Evolutionary conservation across 805 yeast genomes (phyloP).

Genomic region (Starmerella roubikii): DNA sequence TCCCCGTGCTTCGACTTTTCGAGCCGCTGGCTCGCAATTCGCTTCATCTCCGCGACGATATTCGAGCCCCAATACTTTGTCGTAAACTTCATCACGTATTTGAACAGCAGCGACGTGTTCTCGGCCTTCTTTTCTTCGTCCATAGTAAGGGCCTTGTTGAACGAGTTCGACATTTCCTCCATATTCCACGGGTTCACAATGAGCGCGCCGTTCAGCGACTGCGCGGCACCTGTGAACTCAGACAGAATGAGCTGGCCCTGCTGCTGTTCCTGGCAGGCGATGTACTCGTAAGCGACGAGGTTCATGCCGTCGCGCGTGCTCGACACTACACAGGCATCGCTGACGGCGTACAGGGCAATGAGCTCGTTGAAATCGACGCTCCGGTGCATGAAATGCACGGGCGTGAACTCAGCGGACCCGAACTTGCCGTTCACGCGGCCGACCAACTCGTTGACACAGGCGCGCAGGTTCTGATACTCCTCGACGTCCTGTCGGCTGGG

Average conservation of each 20-base stretch:
- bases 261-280: conserved; percentile 80
- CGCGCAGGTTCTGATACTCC: conserved; percentile 85
- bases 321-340: conserved; percentile 85
- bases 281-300: conserved; percentile 87
- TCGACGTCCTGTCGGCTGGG: conserved; percentile 97
- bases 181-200: conserved; percentile 98
- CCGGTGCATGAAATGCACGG: conserved; percentile 92
- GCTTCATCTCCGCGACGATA: conserved; percentile 67
- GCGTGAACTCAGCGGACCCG: conserved; percentile 95
- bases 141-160: conserved; percentile 73
- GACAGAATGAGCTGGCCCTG: conserved; percentile 79
- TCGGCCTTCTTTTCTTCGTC: conserved; percentile 65
- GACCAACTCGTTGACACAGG: conserved; percentile 89
- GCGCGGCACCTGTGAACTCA: conserved; percentile 99
- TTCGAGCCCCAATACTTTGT: conserved; percentile 95
- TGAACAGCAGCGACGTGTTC: conserved; percentile 73
- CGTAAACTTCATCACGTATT: conserved; percentile 83
- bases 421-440: conserved; percentile 93
- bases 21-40: conserved; percentile 18
- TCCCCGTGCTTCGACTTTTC: neutral
- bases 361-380: conserved; percentile 83
- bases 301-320: conserved; percentile 99
- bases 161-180: conserved; percentile 78
- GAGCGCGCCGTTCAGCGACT: conserved; percentile 83
- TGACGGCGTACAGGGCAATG: conserved; percentile 68